Evolutionary conservation across 2,329 filamentous ascomycete species (phyloP), one percentile per base, ranked within the genome.

Genomic region (Colletotrichum navitas): DNA sequence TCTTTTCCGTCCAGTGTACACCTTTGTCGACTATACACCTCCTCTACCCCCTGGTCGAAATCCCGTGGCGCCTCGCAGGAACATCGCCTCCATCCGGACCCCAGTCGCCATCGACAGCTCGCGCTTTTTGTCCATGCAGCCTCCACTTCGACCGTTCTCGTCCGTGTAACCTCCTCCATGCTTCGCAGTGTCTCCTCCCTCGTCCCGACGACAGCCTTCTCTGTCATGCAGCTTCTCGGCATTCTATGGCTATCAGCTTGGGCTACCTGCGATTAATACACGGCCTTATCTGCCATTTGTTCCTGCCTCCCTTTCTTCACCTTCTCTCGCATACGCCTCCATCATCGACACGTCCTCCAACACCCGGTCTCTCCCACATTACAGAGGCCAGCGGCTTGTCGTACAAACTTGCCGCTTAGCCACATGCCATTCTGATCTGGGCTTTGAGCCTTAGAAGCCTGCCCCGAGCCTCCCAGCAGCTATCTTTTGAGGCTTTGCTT

Each of bases 231-330:
- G 63, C n/a, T 41, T 52, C 59, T 66, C 63, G 29, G 34, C 16
- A 5, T 36, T 16, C 54, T 60, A 41, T 54, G 59, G 63, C 67
- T 63, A 67, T 47, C n/a, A 63, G 56, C 68, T 63, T 71, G 59
- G 63, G 54, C 59, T 63, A 59, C 62, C n/a, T 43, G 49, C 66
- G 45, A 73, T 71, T 67, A 62, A 72, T 71, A 73, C 63, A 60
- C 54, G 58, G 36, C 54, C 45, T 67, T 45, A 45, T 60, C 63
- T 66, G 39, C 60, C 34, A 29, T 51, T 54, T 47, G 36, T 49
- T 39, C 18, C 34, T 32, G 34, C 55, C 29, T 36, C 36, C 39
- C 49, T 11, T 14, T 52, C n/a, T 24, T 43, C 24, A 41, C 45
- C 43, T 36, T 55, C 63, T 18, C 34, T 61, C 49, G 34, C 58